A percentile compares a stretch with the other conserved stretches of the same genome.
These are phyloP conservation scores for Colletotrichum melonis DNA, from an alignment of 2,329 filamentous ascomycete genomes.

Conservation along the genomic window DNA sequence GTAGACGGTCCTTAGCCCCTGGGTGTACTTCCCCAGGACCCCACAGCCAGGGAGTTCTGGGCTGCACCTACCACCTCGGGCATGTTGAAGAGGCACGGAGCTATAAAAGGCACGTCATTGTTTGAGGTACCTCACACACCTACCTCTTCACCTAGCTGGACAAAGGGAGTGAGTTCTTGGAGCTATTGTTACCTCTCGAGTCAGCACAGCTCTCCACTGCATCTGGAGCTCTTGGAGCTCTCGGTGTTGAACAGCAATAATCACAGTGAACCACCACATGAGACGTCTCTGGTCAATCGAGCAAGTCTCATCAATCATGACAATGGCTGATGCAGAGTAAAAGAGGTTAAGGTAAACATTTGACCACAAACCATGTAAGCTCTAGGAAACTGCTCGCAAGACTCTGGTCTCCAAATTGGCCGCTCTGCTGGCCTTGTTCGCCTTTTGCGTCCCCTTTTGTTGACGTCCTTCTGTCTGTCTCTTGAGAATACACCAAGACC, in stretches of 20 bases:
- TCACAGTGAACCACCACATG: background rate
- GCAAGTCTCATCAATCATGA: background rate
- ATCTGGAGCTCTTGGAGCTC: background rate
- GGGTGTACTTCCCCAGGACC: conserved; percentile 12
- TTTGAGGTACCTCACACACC: background rate
- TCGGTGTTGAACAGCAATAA: background rate
- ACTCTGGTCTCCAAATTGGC: conserved; percentile 29
- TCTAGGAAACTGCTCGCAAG: conserved; percentile 34
- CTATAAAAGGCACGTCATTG: conserved; percentile 10
- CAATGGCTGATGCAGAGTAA: conserved; percentile 8
- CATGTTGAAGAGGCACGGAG: background rate
- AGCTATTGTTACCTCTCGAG: background rate
- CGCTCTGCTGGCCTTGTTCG: conserved; percentile 25
- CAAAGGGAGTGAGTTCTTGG: background rate
- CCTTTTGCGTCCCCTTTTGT: conserved; percentile 30
- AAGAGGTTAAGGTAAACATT: conserved; percentile 23
- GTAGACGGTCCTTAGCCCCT: conserved; percentile 19
- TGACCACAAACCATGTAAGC: conserved; percentile 32
- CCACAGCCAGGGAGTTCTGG: conserved; percentile 23
- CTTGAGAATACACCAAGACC: conserved; percentile 13
- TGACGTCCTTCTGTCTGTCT: background rate
- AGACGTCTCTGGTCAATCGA: background rate
- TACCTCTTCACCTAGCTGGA: background rate
- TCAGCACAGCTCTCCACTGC: background rate
- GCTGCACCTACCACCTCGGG: conserved; percentile 20